Evolutionary conservation across 2,329 filamentous ascomycete species (phyloP), one percentile per base, ranked within the genome.

Genomic region (Aspergillus versicolor): DNA sequence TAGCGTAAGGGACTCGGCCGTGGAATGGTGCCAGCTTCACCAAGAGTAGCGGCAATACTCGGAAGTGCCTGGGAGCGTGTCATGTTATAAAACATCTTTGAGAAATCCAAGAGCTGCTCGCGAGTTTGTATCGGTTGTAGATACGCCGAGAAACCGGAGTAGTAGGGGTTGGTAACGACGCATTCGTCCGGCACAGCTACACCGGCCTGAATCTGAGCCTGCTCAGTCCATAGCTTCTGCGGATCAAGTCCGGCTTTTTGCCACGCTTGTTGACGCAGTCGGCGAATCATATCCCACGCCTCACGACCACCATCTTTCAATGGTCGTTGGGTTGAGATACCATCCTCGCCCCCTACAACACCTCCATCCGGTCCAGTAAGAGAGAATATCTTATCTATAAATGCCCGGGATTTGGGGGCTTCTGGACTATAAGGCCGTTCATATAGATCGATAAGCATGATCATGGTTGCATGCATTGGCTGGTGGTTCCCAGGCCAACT

Each of bases 401-500:
- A 75, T 5, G 76, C 76, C 34, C 78, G 71, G 1, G 77, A 79
- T 46, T 68, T 73, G 0, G 75, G 63, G 5, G 78, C 78, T 60
- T 80, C 77, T 0, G 76, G 69, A 56, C 76, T 78, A 43, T 73
- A 68, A 1, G 77, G 78, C 24, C 77, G 71, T 55, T 80, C 77
- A 57, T 79, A 79, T 2, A 80, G 67, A 61, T 80, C 78, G 53
- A 80, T 77, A 22, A 80, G 73, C 71, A 79, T 74, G 52, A 80
- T 79, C 74, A 74, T 76, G 34, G 64, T 61, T 3, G 64, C 64
- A 42, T 66, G 64, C 64, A 66, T 65, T 32, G 64, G 64, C 43
- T 66, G 64, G 21, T 66, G 64, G 24, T 66, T 66, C 4, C 76
- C 75, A 40, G 77, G 76, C 77, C 77, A 80, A 57, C 75, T 77